phyloP scores from a whole-genome alignment of 257 asterid species.

The Gentiana straminea region DNA sequence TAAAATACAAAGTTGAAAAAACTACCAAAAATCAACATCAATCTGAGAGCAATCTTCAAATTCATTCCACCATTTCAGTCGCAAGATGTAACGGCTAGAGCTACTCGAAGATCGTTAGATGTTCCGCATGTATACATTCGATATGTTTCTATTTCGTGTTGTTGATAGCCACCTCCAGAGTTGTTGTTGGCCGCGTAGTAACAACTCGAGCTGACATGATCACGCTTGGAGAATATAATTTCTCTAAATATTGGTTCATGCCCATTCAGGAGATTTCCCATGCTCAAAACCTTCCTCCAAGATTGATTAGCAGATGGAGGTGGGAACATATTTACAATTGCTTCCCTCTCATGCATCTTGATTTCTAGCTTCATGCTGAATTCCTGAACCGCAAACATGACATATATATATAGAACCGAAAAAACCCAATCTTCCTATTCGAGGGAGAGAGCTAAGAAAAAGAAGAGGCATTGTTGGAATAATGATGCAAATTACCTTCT shows the following conservation, averaged over 20 bases:
- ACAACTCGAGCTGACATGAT: slow-evolving; percentile 53
- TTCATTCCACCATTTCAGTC: slow-evolving; percentile 27
- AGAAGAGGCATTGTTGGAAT: neutral
- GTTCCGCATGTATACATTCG: slow-evolving; percentile 83
- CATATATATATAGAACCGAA: neutral
- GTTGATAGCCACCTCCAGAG: slow-evolving; percentile 19
- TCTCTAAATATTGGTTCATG: slow-evolving; percentile 86
- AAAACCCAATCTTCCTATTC: no score
- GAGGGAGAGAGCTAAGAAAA: neutral
- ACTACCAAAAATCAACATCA: no score
- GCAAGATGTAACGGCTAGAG: slow-evolving; percentile 83
- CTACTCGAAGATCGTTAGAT: slow-evolving; percentile 83
- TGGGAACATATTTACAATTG: slow-evolving; percentile 60
- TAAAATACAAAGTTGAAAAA: no score
- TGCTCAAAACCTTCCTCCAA: slow-evolving; percentile 85
- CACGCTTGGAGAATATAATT: slow-evolving; percentile 66
- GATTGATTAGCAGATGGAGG: slow-evolving; percentile 89
- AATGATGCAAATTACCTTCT: slow-evolving; percentile 32
- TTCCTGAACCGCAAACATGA: slow-evolving; percentile 25
- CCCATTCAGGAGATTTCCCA: slow-evolving; percentile 96
- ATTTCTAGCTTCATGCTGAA: slow-evolving; percentile 45
- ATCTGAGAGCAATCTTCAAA: no score
- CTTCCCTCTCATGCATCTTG: slow-evolving; percentile 40
- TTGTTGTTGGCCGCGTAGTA: slow-evolving; percentile 25
- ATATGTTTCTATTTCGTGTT: slow-evolving; percentile 65